Base-by-base conservation (phyloP, 768 basidiomycete species). In the Lactifluus echinatus region DNA sequence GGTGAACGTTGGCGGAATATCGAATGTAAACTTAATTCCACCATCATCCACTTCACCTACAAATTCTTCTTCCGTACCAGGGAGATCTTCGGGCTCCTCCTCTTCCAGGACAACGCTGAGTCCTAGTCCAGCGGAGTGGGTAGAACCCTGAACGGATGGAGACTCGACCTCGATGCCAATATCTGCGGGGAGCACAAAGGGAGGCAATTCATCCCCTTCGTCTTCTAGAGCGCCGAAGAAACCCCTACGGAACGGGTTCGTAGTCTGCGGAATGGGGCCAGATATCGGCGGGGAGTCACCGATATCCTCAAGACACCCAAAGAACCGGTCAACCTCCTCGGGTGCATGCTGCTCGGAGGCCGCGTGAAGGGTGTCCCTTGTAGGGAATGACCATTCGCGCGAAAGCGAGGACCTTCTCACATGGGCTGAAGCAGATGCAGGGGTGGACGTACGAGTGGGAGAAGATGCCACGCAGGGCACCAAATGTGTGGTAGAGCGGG, bases 21-120 rank as follows among this genome's bases (percentile, higher is more conserved):
- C 81, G 60, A 89, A 88, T 3, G 77, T 85, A 63, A 89, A 88
- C 59, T 77, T 81, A 66, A 90, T 86, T 5, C 87, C 88, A 29
- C 83, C 73, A 40, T 75, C 80, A 42, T 80, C 79, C 55, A 69
- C 72, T 49, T 84, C 80, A 29, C 82, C 83, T 53, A 81, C 75
- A 63, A 82, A 76, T 42, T 80, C 77, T 21, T 75, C 75, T 14
- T 77, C 77, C 24, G 73, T 73, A 14, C 53, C 56, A 5, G 61
- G 40, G 17, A 11, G 7, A 4, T 68, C 66, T 39, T 72, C 70
- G 2, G 69, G 66, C 39, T 80, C 80, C 15, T 75, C 75, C 58
- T 78, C 79, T 55, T 78, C 76, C 26, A 71, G 66, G 2, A 80
- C 75, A 26, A 67, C 66, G 31, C 70, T 72, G 31, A 81, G 70